Evolutionary conservation across 1,284 basidiomycete genomes (phyloP).

Genomic region (Fomes fomentarius): DNA sequence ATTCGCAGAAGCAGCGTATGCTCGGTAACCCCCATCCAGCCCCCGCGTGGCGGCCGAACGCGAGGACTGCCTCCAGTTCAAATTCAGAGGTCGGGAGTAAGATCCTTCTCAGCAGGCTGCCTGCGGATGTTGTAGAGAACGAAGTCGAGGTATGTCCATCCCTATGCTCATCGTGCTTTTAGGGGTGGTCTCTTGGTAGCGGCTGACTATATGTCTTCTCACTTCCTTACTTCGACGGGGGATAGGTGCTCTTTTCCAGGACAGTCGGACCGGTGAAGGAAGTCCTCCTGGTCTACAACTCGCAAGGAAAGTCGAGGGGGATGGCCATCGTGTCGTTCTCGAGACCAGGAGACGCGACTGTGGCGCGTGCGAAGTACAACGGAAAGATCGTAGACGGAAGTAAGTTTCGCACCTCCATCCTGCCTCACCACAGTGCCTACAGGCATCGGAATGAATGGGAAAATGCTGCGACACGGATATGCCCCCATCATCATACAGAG

Average conservation of each 20-base stretch:
- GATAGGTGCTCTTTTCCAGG: constrained; percentile 70
- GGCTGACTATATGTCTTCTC: not conserved
- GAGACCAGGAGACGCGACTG: constrained; percentile 57
- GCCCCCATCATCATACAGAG: too few relatives aligned
- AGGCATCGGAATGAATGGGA: not conserved
- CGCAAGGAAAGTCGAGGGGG: constrained; percentile 69
- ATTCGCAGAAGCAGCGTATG: constrained; percentile 56
- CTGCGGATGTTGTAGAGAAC: constrained; percentile 64
- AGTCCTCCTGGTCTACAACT: constrained; percentile 70
- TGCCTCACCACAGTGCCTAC: not conserved
- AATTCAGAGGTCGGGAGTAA: constrained; percentile 55
- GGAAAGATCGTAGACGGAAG: constrained; percentile 77
- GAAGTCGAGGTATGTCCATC: constrained; percentile 63
- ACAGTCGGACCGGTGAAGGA: constrained; percentile 75
- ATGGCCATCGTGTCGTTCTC: constrained; percentile 75
- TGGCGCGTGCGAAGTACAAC: constrained; percentile 68
- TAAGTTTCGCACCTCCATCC: constrained; percentile 42
- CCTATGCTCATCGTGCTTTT: too few relatives aligned
- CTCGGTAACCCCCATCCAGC: constrained; percentile 57
- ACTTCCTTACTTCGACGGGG: not conserved
- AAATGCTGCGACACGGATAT: not conserved
- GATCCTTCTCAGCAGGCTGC: constrained; percentile 71
- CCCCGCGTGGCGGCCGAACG: constrained; percentile 59
- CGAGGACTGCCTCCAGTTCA: constrained; percentile 36
- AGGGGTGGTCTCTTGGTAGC: too few relatives aligned